phyloP scores from a whole-genome alignment of 2,329 filamentous ascomycete species.

The Venturia asperata region DNA sequence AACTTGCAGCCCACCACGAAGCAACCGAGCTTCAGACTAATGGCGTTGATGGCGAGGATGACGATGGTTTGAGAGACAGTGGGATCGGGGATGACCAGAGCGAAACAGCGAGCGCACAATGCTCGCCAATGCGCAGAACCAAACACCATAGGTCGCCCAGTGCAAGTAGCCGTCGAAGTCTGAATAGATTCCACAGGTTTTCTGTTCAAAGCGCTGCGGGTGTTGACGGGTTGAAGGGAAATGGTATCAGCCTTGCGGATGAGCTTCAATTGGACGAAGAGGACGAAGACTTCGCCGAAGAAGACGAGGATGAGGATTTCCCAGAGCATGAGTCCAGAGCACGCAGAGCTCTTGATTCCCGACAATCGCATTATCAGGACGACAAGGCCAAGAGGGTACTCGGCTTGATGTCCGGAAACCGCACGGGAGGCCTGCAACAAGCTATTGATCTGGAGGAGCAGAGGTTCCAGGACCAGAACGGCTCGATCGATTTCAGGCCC shows the following conservation, averaged over 20 bases:
- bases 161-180: constrained; percentile 44
- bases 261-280: constrained; percentile 84
- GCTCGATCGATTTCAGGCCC: not conserved
- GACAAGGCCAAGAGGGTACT: constrained; percentile 42
- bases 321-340: constrained; percentile 37
- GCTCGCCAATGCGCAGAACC: constrained; percentile 33
- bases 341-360: constrained; percentile 34
- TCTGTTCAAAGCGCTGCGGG: constrained; percentile 58
- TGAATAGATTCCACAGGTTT: constrained; percentile 57
- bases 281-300: constrained; percentile 47
- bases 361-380: constrained; percentile 36
- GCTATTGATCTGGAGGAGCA: constrained; percentile 26
- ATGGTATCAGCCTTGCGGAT: constrained; percentile 75
- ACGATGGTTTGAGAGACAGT: constrained; percentile 56
- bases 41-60: constrained; percentile 47
- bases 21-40: constrained; percentile 28
- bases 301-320: constrained; percentile 58
- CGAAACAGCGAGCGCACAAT: constrained; percentile 63
- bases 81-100: constrained; percentile 44
- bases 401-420: constrained; percentile 32
- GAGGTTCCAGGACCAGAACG: constrained; percentile 1
- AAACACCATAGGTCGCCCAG: constrained; percentile 54
- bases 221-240: constrained; percentile 48
- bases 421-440: constrained; percentile 22
- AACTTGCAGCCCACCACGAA: constrained; percentile 66